Conservation (phyloP, 169 alveolate genomes). For the Miamiensis avidus region DNA sequence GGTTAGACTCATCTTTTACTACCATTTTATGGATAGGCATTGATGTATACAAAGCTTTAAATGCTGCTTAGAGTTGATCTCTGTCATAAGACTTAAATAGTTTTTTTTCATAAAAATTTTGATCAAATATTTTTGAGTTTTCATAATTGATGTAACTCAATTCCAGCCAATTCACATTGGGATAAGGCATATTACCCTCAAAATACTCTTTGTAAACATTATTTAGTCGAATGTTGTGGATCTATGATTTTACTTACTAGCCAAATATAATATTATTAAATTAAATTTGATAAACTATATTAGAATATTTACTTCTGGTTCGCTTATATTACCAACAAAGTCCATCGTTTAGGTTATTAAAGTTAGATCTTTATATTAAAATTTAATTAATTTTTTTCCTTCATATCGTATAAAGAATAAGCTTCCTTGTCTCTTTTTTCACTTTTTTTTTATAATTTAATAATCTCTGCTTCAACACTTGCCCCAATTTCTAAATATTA, state of each 20-base stretch:
- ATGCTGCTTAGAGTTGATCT: constrained; percentile 40
- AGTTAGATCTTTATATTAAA: constrained; percentile 4
- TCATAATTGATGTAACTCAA: constrained; percentile 37
- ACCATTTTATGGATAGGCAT: constrained; percentile 27
- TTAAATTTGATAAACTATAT: not conserved
- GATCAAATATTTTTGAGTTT: constrained; percentile 43
- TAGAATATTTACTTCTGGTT: constrained; percentile 8
- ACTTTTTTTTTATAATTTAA: not conserved
- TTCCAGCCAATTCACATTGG: constrained; percentile 47
- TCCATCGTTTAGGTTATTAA: constrained; percentile 6
- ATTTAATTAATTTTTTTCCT: constrained; percentile 16
- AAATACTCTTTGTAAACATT: constrained; percentile 47
- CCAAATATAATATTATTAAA: no score
- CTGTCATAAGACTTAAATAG: constrained; percentile 33
- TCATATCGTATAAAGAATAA: constrained; percentile 13
- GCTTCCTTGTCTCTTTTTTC: not conserved
- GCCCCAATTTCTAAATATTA: constrained; percentile 26
- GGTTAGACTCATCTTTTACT: constrained; percentile 13
- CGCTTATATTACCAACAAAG: constrained; percentile 33
- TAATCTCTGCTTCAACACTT: constrained; percentile 13
- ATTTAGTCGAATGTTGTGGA: constrained; percentile 30
- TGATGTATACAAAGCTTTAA: constrained; percentile 39
- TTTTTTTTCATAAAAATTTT: constrained; percentile 30
- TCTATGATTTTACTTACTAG: not conserved
- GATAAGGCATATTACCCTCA: constrained; percentile 52